These are phyloP conservation scores for Tarenaya hassleriana DNA, from an alignment of 345 rosid genomes.

Conservation along the genomic window DNA sequence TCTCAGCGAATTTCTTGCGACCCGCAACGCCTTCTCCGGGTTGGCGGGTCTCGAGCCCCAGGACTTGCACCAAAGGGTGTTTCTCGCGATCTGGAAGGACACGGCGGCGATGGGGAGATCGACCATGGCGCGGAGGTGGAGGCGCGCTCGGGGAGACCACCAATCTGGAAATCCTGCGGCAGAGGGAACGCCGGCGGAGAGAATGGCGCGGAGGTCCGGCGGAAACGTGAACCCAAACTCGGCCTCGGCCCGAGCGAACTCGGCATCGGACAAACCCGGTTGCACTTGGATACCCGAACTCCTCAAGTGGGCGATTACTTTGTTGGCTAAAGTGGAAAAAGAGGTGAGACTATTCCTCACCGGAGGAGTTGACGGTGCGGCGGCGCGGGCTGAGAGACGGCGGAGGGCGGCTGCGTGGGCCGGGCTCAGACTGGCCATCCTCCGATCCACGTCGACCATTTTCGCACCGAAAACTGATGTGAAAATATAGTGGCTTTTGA, in stretches of 20 bases:
- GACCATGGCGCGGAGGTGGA: slow-evolving; percentile 64
- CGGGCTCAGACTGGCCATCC: slow-evolving; percentile 63
- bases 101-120: slow-evolving; percentile 78
- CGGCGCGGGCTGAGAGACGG: slow-evolving; percentile 83
- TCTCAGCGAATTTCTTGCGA: slow-evolving; percentile 64
- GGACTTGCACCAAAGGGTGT: slow-evolving; percentile 69
- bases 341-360: slow-evolving; percentile 54
- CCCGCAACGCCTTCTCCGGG: slow-evolving; percentile 67
- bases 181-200: slow-evolving; percentile 62
- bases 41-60: slow-evolving; percentile 77
- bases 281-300: slow-evolving; percentile 59
- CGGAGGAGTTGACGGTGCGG: slow-evolving; percentile 44
- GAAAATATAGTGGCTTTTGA: background rate
- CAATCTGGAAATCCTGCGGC: slow-evolving; percentile 79
- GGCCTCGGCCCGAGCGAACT: slow-evolving; percentile 69
- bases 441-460: slow-evolving; percentile 86
- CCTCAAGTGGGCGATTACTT: slow-evolving; percentile 51
- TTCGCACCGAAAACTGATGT: background rate
- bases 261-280: slow-evolving; percentile 62
- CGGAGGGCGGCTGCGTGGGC: slow-evolving; percentile 81
- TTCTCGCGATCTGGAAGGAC: slow-evolving; percentile 64
- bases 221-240: slow-evolving; percentile 79
- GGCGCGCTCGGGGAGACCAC: slow-evolving; percentile 60
- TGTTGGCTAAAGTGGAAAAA: slow-evolving; percentile 50
- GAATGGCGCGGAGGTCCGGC: slow-evolving; percentile 71